Base-by-base conservation (phyloP, 108 stramenopile species). In the Cyclotella sp. region DNA sequence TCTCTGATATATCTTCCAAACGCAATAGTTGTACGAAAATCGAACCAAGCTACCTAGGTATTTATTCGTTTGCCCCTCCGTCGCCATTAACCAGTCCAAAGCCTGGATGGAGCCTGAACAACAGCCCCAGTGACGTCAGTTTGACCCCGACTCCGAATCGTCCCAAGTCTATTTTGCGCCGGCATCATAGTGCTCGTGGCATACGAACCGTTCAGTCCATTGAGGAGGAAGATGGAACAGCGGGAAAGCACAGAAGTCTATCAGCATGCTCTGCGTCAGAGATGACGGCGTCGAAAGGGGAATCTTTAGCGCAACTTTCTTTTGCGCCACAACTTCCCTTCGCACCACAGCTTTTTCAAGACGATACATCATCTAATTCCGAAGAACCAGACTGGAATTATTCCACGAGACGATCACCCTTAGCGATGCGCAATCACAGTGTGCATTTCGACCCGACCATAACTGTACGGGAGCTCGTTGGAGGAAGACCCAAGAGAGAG, bases 401-500 rank as follows among this genome's bases (percentile, higher is more conserved):
- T n/a, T 4, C 21, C 1, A 45, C 63, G 1, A 64, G 43, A 22
- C 22, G 14, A 12, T 45, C 63, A 12, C 43, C 63, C 9, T 41
- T 13, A 26, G 55, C 12, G 3, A 41, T 40, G 60, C 60, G 43
- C 19, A 26, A 29, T 30, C 55, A 46, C 8, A 45, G 49, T 53
- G 78, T 79, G 7, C 78, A 79, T 45, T 79, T 79, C 53, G 78
- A 79, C 68, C 78, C 78, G 12, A 79, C 78, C 58, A 73, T 79
- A 21, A 79, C 72, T 18, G 59, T 79, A 1, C 71, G 78, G n/a
- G 78, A 79, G 52, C 39, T 59, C 21, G 41, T 79, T n/a, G 43
- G 43, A 19, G 49, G 49, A 19, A 51, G 1, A 10, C 43, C 15
- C 2, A 45, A 43, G 13, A 9, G 44, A 12, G 78, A 78, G 15